Evolutionary conservation across 1,284 basidiomycete species (phyloP), one percentile per base, ranked within the genome.

Genomic region (Boletus subluridellus): DNA sequence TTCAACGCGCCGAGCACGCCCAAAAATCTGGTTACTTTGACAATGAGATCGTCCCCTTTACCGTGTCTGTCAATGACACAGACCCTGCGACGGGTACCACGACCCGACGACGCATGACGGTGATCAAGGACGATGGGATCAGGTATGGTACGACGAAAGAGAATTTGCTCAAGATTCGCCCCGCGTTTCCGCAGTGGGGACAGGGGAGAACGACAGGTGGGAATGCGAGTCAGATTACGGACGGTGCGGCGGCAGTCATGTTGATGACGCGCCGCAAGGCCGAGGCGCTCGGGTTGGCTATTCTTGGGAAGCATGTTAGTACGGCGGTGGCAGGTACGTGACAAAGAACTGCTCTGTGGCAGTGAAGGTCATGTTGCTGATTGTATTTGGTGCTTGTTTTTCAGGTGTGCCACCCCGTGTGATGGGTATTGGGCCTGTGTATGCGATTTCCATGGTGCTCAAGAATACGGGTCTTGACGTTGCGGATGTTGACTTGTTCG

Each of bases 181-280:
- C 89, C 5, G 94, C 94, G 4, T 96, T 95, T 77, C 92, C 92
- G 41, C 90, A 95, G 66, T 95, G 92, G 92, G 87, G 86, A 3
- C 85, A 85, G 10, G 74, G 78, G 1, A 82, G 82, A 46, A 93
- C 91, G 17, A 95, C 93, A 6, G 92, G 90, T n/a, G 93, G 93
- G 24, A 96, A 95, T 74, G 92, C 94, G 26, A 87, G 84, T 63
- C 90, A 91, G 70, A 82, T 95, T 60, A 94, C 94, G 6, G 94
- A 96, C 68, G 94, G 94, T 21, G 92, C 89, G 9, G 92, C 94
- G 0, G 90, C 92, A 15, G 85, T 93, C 2, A 68, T 96, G 60
- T 73, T 96, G 62, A 96, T 95, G 94, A 87, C 84, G n/a, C 78
- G 94, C 60, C 79, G 80, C 59, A 92, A 91, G 72, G 94, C 94